Conservation (phyloP, 306 rosid species). For the Vachellia collinsii region DNA sequence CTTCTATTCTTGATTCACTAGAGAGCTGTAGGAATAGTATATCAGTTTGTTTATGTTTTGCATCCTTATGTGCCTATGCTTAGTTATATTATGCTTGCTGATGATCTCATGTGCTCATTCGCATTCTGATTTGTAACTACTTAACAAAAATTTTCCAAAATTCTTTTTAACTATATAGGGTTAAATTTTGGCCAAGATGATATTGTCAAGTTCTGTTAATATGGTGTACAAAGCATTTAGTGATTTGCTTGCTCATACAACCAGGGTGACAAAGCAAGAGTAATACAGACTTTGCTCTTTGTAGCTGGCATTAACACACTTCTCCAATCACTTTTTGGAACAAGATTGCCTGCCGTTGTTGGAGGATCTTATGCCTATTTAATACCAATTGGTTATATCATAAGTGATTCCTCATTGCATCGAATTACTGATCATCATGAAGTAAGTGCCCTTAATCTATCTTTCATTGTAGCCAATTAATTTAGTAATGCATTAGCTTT, state of each 20-base stretch:
- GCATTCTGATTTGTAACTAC: not conserved
- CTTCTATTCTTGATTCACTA: not conserved
- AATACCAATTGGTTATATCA: conserved; percentile 77
- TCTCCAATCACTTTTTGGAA: conserved; percentile 97
- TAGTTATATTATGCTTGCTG: not conserved
- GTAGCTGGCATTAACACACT: conserved; percentile 93
- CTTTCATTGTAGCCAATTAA: not conserved
- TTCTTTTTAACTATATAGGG: not conserved
- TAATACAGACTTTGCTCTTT: conserved; percentile 88
- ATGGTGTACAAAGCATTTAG: not conserved
- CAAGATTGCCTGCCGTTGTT: conserved; percentile 91
- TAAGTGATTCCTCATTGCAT: conserved; percentile 69
- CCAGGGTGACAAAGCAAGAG: conserved; percentile 93
- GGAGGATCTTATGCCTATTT: conserved; percentile 93
- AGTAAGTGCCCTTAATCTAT: conserved; percentile 53
- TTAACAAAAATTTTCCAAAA: not conserved
- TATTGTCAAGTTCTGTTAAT: not conserved
- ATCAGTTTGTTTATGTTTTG: not conserved
- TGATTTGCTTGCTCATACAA: conserved; percentile 38
- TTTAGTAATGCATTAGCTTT: not conserved
- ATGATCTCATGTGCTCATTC: not conserved
- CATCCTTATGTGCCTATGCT: not conserved
- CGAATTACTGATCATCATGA: conserved; percentile 72
- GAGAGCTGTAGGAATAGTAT: not conserved
- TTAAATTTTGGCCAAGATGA: not conserved